Percentiles rank a stretch among this genome's conserved stretches.
phyloP scores from a whole-genome alignment of 495 filamentous ascomycete genomes.

The Aspergillus sclerotiicarbonarius region DNA sequence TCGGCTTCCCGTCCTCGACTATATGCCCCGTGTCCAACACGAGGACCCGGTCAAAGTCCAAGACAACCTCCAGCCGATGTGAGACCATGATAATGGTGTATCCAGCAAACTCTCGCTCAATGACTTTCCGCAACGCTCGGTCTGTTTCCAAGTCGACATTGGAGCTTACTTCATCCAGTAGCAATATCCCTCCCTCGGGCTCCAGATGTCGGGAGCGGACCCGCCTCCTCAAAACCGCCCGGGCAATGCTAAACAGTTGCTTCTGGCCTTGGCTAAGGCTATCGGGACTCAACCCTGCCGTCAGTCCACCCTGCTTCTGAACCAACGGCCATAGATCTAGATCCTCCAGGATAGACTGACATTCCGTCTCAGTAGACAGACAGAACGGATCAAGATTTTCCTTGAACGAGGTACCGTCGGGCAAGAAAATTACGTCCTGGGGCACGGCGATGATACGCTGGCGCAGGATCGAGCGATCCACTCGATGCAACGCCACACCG shows the following conservation, averaged over 20 bases:
- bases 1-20: conserved; percentile 41
- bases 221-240: conserved; percentile 44
- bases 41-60: conserved; percentile 46
- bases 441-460: conserved; percentile 40
- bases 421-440: conserved; percentile 41
- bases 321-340: conserved; percentile 40
- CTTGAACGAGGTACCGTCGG: conserved; percentile 36
- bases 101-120: conserved; percentile 38
- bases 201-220: conserved; percentile 13
- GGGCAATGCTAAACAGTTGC: conserved; percentile 54
- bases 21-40: conserved; percentile 41
- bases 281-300: conserved; percentile 34
- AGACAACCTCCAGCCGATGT: conserved; percentile 46
- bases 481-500: conserved; percentile 30
- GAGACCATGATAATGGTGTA: conserved; percentile 50
- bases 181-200: conserved; percentile 35
- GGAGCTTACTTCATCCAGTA: conserved; percentile 55
- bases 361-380: conserved; percentile 67
- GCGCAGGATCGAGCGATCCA: conserved; percentile 29
- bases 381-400: conserved; percentile 78
- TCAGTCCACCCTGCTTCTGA: conserved; percentile 38
- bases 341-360: conserved; percentile 19
- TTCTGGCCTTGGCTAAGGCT: conserved; percentile 48
- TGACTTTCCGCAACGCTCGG: conserved; percentile 41
- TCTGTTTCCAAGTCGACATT: conserved; percentile 48